Conservation (phyloP, 2,329 filamentous ascomycete genomes). For the Alternaria triticimaculans region DNA sequence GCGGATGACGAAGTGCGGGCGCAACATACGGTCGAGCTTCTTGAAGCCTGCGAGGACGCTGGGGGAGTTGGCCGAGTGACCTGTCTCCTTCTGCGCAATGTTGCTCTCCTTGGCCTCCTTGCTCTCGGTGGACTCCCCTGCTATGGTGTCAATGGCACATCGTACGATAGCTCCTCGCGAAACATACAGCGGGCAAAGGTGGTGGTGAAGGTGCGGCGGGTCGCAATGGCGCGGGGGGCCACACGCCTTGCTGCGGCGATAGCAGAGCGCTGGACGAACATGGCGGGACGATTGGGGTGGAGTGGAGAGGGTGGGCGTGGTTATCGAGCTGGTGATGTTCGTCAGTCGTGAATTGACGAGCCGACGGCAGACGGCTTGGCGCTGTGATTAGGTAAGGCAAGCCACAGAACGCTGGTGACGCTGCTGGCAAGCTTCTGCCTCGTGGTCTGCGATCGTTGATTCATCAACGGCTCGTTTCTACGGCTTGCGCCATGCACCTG, state of each 20-base stretch:
- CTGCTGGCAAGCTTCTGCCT: background rate
- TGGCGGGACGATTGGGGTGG: slow-evolving; percentile 49
- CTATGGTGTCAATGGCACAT: slow-evolving; percentile 39
- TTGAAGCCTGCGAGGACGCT: slow-evolving; percentile 48
- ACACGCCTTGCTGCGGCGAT: slow-evolving; percentile 56
- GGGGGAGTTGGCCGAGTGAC: slow-evolving; percentile 33
- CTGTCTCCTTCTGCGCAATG: slow-evolving; percentile 46
- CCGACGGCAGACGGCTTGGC: slow-evolving; percentile 33
- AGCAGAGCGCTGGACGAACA: slow-evolving; percentile 60
- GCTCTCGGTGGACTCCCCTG: slow-evolving; percentile 30
- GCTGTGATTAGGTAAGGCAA: slow-evolving; percentile 21
- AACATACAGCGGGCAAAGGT: slow-evolving; percentile 56
- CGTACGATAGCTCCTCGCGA: slow-evolving; percentile 38
- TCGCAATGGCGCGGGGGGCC: slow-evolving; percentile 49
- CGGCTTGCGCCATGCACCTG: background rate
- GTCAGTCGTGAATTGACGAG: slow-evolving; percentile 32
- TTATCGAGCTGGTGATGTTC: slow-evolving; percentile 35
- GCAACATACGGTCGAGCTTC: slow-evolving; percentile 53
- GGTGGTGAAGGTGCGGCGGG: slow-evolving; percentile 55
- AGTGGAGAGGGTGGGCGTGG: slow-evolving; percentile 42
- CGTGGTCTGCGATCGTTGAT: slow-evolving; percentile 6
- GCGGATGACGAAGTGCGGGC: slow-evolving; percentile 14
- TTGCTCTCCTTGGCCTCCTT: slow-evolving; percentile 37
- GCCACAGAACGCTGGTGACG: slow-evolving; percentile 4
- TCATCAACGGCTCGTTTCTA: slow-evolving; percentile 7